Conservation (phyloP, 768 basidiomycete genomes). For the Mycena polygramma region DNA sequence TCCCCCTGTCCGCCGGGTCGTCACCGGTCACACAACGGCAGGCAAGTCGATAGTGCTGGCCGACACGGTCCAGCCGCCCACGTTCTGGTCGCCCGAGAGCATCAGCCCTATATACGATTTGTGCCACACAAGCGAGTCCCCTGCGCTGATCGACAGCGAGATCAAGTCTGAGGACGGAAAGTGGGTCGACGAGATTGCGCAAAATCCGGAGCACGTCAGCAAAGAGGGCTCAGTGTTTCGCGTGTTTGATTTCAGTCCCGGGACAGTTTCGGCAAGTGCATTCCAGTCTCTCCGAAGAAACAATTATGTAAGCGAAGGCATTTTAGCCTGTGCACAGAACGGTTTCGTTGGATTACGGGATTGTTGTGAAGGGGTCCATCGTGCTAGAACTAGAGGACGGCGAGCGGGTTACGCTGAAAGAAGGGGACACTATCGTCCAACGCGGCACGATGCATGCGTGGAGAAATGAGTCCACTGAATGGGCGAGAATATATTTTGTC, state of each 20-base stretch:
- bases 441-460: slow-evolving; percentile 43
- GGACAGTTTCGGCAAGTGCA: too few relatives aligned
- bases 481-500: slow-evolving; percentile 43
- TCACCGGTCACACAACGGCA: slow-evolving; percentile 28
- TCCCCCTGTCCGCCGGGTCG: slow-evolving; percentile 30
- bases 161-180: slow-evolving; percentile 4
- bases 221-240: slow-evolving; percentile 25
- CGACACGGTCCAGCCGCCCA: slow-evolving; percentile 21
- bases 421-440: slow-evolving; percentile 42
- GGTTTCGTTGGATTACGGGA: slow-evolving; percentile 41
- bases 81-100: slow-evolving; percentile 17
- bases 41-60: slow-evolving; percentile 28
- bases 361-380: slow-evolving; percentile 39
- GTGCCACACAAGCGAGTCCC: slow-evolving; percentile 11
- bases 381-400: slow-evolving; percentile 41
- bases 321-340: slow-evolving; percentile 43
- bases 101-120: slow-evolving; percentile 22
- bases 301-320: too few relatives aligned
- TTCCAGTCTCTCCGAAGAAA: too few relatives aligned
- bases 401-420: slow-evolving; percentile 36
- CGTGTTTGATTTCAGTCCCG: slow-evolving; percentile 23
- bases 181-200: slow-evolving; percentile 30
- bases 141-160: slow-evolving; percentile 29
- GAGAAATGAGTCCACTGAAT: slow-evolving; percentile 42
- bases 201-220: slow-evolving; percentile 22